These are phyloP conservation scores for Tuber umbilicatum DNA, from an alignment of 495 filamentous ascomycete genomes.

Conservation along the genomic window DNA sequence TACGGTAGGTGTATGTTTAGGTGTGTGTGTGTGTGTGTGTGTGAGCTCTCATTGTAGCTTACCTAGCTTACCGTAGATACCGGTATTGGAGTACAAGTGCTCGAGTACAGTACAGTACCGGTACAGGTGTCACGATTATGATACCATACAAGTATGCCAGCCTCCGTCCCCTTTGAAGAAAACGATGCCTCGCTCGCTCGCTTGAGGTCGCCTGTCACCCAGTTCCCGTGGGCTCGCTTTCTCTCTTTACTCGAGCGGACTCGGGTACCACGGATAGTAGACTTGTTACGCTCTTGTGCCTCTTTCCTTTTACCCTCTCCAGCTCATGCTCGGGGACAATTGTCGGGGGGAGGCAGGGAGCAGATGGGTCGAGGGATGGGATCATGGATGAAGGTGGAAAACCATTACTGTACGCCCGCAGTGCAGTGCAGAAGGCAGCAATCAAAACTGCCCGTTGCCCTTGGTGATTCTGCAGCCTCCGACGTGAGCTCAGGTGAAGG, in stretches of 20 bases:
- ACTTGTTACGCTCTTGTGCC: not conserved
- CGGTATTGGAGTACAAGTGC: not conserved
- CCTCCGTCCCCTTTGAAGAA: not conserved
- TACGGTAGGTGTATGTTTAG: not conserved
- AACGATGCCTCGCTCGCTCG: not conserved
- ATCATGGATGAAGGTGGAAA: not conserved
- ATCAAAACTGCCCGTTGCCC: constrained; percentile 2
- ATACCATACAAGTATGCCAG: not conserved
- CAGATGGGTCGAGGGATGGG: not conserved
- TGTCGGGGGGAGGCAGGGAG: not conserved
- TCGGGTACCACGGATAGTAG: too few relatives aligned
- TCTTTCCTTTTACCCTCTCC: not conserved
- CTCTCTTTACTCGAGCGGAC: not conserved
- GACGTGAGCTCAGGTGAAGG: not conserved
- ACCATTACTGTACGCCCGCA: not conserved
- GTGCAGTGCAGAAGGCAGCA: constrained; percentile 1
- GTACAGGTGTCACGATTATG: not conserved
- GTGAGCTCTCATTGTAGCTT: not conserved
- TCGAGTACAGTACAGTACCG: not conserved
- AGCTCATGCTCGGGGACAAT: not conserved
- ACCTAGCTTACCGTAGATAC: not conserved
- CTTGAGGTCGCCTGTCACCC: not conserved
- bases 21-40: not conserved
- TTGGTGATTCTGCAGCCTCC: constrained; percentile 4
- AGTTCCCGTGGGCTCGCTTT: not conserved